Percentiles rank a stretch among this genome's conserved stretches.
Evolutionary conservation across 1,284 basidiomycete species (phyloP).

Genomic region (Athelia sp.): DNA sequence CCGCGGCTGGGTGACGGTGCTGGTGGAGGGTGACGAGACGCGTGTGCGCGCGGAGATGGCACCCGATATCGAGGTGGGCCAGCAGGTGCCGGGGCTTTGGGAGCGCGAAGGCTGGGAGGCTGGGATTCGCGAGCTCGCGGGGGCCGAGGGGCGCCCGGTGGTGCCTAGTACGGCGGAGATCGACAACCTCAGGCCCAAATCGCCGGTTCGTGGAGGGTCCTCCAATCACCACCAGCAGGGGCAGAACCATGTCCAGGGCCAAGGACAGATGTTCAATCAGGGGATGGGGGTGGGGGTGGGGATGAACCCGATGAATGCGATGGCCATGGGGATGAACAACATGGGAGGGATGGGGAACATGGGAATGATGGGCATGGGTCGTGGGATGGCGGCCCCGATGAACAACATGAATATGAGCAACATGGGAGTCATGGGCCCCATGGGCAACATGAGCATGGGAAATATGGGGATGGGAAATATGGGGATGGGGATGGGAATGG

Average conservation of each 20-base stretch:
- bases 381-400: slow-evolving; percentile 18
- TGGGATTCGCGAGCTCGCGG: slow-evolving; percentile 46
- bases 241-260: slow-evolving; percentile 12
- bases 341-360: slow-evolving; percentile 10
- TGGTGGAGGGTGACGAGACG: slow-evolving; percentile 59
- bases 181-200: slow-evolving; percentile 83
- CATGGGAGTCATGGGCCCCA: slow-evolving; percentile 22
- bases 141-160: slow-evolving; percentile 32
- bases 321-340: slow-evolving; percentile 8
- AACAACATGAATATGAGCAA: slow-evolving; percentile 16
- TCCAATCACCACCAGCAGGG: slow-evolving; percentile 20
- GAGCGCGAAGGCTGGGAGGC: slow-evolving; percentile 55
- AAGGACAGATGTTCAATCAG: slow-evolving; percentile 16
- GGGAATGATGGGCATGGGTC: slow-evolving; percentile 22
- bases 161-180: slow-evolving; percentile 78
- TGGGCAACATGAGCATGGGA: slow-evolving; percentile 20
- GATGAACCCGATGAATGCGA: slow-evolving; percentile 12
- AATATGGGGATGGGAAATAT: slow-evolving; percentile 28
- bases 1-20: slow-evolving; percentile 90
- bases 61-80: slow-evolving; percentile 31
- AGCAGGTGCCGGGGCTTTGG: slow-evolving; percentile 41
- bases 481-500: too few relatives aligned
- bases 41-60: slow-evolving; percentile 31
- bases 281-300: slow-evolving; percentile 10
- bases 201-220: slow-evolving; percentile 52